phyloP scores from a whole-genome alignment of 2,329 filamentous ascomycete genomes.

The Dryadomyces quercivorus region DNA sequence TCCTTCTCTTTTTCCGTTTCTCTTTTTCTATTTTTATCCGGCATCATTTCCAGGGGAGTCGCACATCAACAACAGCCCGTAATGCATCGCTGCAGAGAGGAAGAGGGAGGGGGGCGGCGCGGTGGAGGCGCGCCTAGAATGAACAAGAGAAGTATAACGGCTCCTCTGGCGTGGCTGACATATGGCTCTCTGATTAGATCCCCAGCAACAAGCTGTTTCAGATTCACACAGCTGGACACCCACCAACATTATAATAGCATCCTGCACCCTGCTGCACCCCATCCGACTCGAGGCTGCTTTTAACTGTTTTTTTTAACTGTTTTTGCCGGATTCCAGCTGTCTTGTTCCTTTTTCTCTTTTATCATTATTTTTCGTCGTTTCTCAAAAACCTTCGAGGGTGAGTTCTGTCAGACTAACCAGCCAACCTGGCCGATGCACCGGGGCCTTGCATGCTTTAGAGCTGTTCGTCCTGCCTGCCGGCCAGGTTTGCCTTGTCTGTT shows the following conservation, averaged over 20 bases:
- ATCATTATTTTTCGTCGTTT: not conserved
- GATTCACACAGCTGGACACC: constrained; percentile 8
- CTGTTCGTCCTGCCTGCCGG: not conserved
- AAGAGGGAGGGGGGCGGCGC: not conserved
- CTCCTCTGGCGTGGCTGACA: constrained; percentile 8
- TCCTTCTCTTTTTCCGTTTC: not conserved
- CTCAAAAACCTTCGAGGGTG: not conserved
- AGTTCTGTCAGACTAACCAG: not conserved
- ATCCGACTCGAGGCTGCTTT: not conserved
- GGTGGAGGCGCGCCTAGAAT: not conserved
- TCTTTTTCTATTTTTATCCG: constrained; percentile 11
- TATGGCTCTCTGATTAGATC: constrained; percentile 8
- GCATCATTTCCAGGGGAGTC: constrained; percentile 1
- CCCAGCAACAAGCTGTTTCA: constrained; percentile 10
- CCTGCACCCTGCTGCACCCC: constrained; percentile 6
- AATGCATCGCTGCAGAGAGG: not conserved
- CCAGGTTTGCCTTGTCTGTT: not conserved
- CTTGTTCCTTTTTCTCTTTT: not conserved
- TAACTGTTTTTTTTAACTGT: not conserved
- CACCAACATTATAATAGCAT: constrained; percentile 5
- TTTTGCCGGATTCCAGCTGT: not conserved
- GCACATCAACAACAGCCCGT: not conserved
- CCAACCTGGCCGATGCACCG: not conserved
- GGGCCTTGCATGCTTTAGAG: not conserved
- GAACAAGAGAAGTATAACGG: constrained; percentile 7